Conservation (phyloP, 164 flowering plant genomes). For the Malania oleifera region DNA sequence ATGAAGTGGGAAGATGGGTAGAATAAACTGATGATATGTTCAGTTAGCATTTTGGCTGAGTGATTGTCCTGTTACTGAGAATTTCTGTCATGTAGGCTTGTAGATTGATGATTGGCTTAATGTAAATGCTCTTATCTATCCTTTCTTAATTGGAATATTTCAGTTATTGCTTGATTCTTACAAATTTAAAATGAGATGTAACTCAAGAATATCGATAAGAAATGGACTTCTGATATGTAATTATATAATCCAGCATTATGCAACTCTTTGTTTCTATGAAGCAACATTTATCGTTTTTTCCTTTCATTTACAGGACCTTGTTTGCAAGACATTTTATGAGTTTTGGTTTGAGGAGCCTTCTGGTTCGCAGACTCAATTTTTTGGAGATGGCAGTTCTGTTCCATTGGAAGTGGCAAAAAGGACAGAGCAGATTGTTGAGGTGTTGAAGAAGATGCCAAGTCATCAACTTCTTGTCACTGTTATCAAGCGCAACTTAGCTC, state of each 20-base stretch:
- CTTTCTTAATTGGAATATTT: too few species aligned
- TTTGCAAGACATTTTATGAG: constrained; percentile 96
- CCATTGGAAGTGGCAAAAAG: constrained; percentile 85
- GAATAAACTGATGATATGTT: not conserved
- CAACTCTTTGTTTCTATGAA: not conserved
- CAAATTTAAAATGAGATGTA: not conserved
- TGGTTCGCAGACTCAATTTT: constrained; percentile 46
- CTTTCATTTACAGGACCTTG: constrained; percentile 66
- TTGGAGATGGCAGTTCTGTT: constrained; percentile 80
- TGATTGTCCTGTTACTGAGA: not conserved
- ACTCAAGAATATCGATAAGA: not conserved
- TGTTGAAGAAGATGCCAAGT: constrained; percentile 71
- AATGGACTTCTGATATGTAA: not conserved
- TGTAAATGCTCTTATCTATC: too few species aligned
- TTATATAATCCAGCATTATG: not conserved
- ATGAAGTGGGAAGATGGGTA: not conserved
- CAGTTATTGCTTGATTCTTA: too few species aligned
- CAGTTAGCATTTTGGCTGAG: not conserved
- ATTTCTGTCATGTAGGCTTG: too few species aligned
- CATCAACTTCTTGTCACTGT: constrained; percentile 79
- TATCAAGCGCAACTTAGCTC: constrained; percentile 75
- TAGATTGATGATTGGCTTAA: too few species aligned
- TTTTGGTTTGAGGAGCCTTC: constrained; percentile 97
- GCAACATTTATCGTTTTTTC: not conserved
- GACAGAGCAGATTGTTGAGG: constrained; percentile 91